Evolutionary conservation across 768 basidiomycete species (phyloP), one percentile per base, ranked within the genome.

Genomic region (Tylopilus sp.): DNA sequence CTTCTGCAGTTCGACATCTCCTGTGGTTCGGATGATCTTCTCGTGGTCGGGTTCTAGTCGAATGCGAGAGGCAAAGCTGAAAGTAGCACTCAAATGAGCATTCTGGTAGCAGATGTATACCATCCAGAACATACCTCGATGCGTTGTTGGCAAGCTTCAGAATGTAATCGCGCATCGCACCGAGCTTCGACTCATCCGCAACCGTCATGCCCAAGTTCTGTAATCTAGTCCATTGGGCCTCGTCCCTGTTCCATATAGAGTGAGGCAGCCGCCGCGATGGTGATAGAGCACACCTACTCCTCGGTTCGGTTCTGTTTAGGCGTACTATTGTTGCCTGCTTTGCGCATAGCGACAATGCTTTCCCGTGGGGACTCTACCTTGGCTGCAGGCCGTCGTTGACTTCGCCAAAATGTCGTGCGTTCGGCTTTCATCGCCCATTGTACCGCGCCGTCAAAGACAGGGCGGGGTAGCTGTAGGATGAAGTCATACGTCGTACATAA

Each of bases 351-450:
- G 5, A 83, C 75, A 30, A 91, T 78, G 48, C 83, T 89, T 53
- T 91, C 88, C 44, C 82, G 77, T 0, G 86, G 82, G 13, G 85
- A 85, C 55, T 91, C 88, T 0, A 73, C 53, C 65, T 81, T 88
- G 20, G 70, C 61, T 12, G 62, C 60, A 8, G 67, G 62, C 26
- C 80, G 72, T 30, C 79, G 73, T 18, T 78, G 75, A 6, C 75
- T 75, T 55, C 79, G 76, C 93, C 93, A 95, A 65, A 92, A 95
- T 9, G 77, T 76, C 0, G 84, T 81, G 57, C 86, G 87, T 21
- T 92, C 87, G 1, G 85, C 77, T 59, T 83, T 89, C 78, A 86
- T 85, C 0, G 95, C 94, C 90, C 95, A 97, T 39, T 83, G 77
- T 17, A 94, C 78, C 0, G 91, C 86, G 0, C 90, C 84, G 56